Evolutionary conservation across 2,329 filamentous ascomycete species (phyloP).

Genomic region (Plenodomus tracheiphilus): DNA sequence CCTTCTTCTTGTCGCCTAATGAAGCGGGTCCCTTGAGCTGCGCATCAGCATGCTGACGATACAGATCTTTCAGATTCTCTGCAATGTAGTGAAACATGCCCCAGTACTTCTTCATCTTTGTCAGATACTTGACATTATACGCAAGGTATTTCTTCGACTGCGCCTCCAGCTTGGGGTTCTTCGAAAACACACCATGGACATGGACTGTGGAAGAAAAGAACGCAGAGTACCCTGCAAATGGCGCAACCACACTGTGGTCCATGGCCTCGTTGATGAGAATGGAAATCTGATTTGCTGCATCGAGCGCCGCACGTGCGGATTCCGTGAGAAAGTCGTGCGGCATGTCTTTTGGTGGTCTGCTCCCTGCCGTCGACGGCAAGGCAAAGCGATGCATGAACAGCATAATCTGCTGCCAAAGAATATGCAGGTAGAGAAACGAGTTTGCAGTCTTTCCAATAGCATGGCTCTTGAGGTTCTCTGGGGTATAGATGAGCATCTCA

Average conservation of each 20-base stretch:
- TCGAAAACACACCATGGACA: constrained; percentile 87
- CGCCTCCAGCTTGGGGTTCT: constrained; percentile 73
- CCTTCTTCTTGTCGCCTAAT: constrained; percentile 36
- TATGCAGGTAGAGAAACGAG: constrained; percentile 90
- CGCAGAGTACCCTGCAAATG: constrained; percentile 92
- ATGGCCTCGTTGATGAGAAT: constrained; percentile 79
- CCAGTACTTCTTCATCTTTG: constrained; percentile 97
- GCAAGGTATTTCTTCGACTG: constrained; percentile 82
- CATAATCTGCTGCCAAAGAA: constrained; percentile 84
- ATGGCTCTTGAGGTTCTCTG: constrained; percentile 83
- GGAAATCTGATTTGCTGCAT: constrained; percentile 85
- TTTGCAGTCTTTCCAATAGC: constrained; percentile 83
- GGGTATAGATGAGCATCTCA: constrained; percentile 69
- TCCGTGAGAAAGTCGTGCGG: constrained; percentile 77
- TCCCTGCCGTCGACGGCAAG: constrained; percentile 68
- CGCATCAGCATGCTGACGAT: constrained; percentile 82
- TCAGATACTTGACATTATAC: constrained; percentile 85
- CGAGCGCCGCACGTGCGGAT: constrained; percentile 74
- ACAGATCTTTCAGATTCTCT: constrained; percentile 88
- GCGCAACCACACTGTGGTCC: constrained; percentile 79
- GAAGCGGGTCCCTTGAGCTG: constrained; percentile 65
- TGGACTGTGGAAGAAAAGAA: constrained; percentile 95
- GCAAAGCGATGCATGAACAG: constrained; percentile 90
- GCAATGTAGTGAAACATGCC: constrained; percentile 98
- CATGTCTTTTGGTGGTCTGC: constrained; percentile 68